These are phyloP conservation scores for Hypericum androsaemum DNA, from an alignment of 345 rosid genomes.

Conservation along the genomic window DNA sequence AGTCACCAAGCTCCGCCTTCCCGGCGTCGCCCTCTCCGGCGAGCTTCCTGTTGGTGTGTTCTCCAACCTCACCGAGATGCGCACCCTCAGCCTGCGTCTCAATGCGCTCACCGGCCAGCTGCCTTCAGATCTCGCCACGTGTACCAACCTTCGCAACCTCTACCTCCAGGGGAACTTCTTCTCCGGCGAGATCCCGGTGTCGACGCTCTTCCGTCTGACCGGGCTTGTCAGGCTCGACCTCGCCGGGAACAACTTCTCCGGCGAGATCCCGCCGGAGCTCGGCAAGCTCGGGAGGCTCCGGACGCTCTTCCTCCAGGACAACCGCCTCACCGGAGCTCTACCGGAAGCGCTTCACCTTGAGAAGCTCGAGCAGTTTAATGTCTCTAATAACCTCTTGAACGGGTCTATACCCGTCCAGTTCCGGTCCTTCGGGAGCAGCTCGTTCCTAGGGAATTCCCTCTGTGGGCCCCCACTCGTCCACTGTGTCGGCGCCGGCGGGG, in stretches of 20 bases:
- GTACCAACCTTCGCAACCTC: slow-evolving; percentile 51
- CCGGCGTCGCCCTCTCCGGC: slow-evolving; percentile 74
- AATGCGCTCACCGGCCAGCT: slow-evolving; percentile 52
- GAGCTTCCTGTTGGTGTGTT: slow-evolving; percentile 55
- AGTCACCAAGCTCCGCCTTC: slow-evolving; percentile 66
- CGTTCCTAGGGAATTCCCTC: slow-evolving; percentile 65
- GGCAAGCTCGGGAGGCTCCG: slow-evolving; percentile 58
- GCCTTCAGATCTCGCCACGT: slow-evolving; percentile 68
- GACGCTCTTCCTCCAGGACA: slow-evolving; percentile 64
- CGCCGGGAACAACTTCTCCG: slow-evolving; percentile 52
- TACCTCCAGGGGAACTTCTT: slow-evolving; percentile 77
- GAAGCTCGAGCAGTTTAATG: slow-evolving; percentile 65
- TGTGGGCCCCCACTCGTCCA: slow-evolving; percentile 70
- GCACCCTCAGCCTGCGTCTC: slow-evolving; percentile 72
- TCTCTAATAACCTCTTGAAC: slow-evolving; percentile 63
- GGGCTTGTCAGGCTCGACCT: slow-evolving; percentile 57
- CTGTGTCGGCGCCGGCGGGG: slow-evolving; percentile 10
- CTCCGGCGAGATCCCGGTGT: slow-evolving; percentile 64
- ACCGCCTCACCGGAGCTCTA: slow-evolving; percentile 51
- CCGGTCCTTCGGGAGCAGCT: slow-evolving; percentile 28
- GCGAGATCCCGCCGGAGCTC: slow-evolving; percentile 47
- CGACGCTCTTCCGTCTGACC: slow-evolving; percentile 35
- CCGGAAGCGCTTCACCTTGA: slow-evolving; percentile 32
- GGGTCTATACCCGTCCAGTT: slow-evolving; percentile 63
- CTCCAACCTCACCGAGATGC: slow-evolving; percentile 64